Evolutionary conservation across 2,329 filamentous ascomycete genomes (phyloP).

Genomic region (Pseudonectria foliicola): DNA sequence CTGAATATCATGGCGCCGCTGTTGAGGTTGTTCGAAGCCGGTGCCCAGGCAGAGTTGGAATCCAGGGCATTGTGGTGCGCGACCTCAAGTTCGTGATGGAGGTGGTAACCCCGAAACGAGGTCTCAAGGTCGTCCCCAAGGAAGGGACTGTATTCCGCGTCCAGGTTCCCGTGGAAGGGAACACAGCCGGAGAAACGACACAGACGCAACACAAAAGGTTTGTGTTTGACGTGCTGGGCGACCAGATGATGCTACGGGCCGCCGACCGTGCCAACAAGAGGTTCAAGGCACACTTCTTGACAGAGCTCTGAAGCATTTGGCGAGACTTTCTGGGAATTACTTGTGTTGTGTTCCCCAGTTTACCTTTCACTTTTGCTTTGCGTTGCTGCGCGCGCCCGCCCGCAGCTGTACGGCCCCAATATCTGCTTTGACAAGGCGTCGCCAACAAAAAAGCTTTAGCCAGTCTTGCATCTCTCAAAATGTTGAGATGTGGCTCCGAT

Average conservation of each 20-base stretch:
- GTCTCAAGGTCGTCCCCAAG: slow-evolving; percentile 77
- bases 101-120: slow-evolving; percentile 64
- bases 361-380: too few species aligned
- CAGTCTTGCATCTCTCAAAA: too few species aligned
- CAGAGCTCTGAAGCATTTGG: slow-evolving; percentile 53
- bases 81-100: slow-evolving; percentile 85
- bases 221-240: slow-evolving; percentile 79
- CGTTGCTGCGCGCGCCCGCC: too few species aligned
- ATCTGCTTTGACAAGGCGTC: too few species aligned
- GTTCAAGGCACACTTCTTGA: slow-evolving; percentile 77
- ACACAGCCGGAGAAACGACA: slow-evolving; percentile 9
- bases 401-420: too few species aligned
- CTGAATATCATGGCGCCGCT: slow-evolving; percentile 84
- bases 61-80: slow-evolving; percentile 79
- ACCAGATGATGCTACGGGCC: slow-evolving; percentile 76
- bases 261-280: slow-evolving; percentile 85
- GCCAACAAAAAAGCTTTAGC: too few species aligned
- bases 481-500: too few species aligned
- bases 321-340: background rate
- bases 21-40: slow-evolving; percentile 75
- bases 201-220: slow-evolving; percentile 33
- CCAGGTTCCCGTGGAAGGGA: slow-evolving; percentile 45
- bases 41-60: slow-evolving; percentile 74
- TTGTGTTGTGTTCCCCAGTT: too few species aligned
- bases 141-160: slow-evolving; percentile 82